A percentile compares a stretch with the other conserved stretches of the same genome.
phyloP scores from a whole-genome alignment of 192 early-diverging fungal genomes.

The Ambispora gerdemannii region DNA sequence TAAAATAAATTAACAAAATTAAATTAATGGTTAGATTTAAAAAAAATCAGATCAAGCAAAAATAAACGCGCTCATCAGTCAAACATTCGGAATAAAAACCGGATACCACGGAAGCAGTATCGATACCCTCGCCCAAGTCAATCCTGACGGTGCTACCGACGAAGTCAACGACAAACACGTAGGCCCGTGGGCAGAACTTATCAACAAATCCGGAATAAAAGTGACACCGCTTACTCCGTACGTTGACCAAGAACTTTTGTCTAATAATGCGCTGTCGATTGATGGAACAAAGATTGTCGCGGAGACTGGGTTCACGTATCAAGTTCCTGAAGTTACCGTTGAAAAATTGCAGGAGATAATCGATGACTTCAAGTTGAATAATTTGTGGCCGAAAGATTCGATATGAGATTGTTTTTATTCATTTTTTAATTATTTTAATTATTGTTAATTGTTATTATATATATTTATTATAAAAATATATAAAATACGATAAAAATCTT shows the following conservation, averaged over 20 bases:
- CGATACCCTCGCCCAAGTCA: slow-evolving; percentile 79
- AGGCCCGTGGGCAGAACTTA: slow-evolving; percentile 86
- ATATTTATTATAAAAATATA: too few relatives aligned
- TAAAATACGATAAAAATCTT: too few relatives aligned
- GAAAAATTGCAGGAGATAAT: slow-evolving; percentile 69
- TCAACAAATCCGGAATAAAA: slow-evolving; percentile 63
- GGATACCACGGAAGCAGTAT: slow-evolving; percentile 79
- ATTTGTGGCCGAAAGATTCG: slow-evolving; percentile 77
- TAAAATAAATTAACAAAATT: neutral
- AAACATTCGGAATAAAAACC: slow-evolving; percentile 79
- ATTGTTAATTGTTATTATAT: too few relatives aligned
- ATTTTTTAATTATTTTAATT: too few relatives aligned
- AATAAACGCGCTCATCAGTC: slow-evolving; percentile 65
- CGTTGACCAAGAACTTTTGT: slow-evolving; percentile 86
- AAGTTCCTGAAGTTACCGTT: slow-evolving; percentile 62
- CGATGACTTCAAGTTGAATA: slow-evolving; percentile 72
- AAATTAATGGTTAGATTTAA: neutral
- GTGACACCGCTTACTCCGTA: slow-evolving; percentile 91
- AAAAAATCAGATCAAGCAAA: slow-evolving; percentile 81
- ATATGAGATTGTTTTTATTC: too few relatives aligned
- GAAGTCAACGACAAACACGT: slow-evolving; percentile 93
- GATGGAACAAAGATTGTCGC: slow-evolving; percentile 79
- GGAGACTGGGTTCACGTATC: slow-evolving; percentile 68
- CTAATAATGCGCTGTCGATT: slow-evolving; percentile 80
- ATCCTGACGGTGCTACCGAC: slow-evolving; percentile 81